phyloP scores from a whole-genome alignment of 2,329 filamentous ascomycete genomes.

The Emmonsiellopsis sp. region DNA sequence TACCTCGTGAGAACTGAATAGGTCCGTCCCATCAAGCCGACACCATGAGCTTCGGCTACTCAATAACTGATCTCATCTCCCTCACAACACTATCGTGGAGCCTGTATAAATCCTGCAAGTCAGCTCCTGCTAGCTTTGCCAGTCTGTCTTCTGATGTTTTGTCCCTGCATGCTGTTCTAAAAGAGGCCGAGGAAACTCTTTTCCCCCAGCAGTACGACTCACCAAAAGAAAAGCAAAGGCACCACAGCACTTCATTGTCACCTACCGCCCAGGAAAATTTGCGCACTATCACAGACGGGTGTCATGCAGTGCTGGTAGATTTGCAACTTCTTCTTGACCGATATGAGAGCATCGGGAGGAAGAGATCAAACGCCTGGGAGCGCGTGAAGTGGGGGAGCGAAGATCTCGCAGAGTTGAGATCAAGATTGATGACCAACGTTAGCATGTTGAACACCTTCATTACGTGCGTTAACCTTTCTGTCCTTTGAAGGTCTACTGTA shows the following conservation, averaged over 20 bases:
- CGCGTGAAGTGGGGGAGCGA: background rate
- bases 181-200: background rate
- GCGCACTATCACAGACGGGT: background rate
- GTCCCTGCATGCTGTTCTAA: background rate
- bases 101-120: conserved; percentile 1
- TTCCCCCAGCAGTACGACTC: background rate
- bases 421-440: background rate
- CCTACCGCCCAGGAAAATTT: background rate
- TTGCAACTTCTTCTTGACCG: background rate
- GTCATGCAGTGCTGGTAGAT: background rate
- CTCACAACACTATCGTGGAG: background rate
- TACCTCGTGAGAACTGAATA: too few species aligned
- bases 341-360: background rate
- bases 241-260: background rate
- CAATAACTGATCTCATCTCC: background rate
- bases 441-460: background rate
- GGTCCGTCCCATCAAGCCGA: too few species aligned
- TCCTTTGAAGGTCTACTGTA: too few species aligned
- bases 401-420: background rate
- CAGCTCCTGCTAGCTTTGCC: background rate
- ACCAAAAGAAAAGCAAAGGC: background rate
- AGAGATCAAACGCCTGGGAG: background rate
- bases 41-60: conserved; percentile 1
- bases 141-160: background rate
- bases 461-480: background rate